Base-by-base conservation (phyloP, 202 grass and related monocot genomes). In the Dendrocalamus latiflorus region DNA sequence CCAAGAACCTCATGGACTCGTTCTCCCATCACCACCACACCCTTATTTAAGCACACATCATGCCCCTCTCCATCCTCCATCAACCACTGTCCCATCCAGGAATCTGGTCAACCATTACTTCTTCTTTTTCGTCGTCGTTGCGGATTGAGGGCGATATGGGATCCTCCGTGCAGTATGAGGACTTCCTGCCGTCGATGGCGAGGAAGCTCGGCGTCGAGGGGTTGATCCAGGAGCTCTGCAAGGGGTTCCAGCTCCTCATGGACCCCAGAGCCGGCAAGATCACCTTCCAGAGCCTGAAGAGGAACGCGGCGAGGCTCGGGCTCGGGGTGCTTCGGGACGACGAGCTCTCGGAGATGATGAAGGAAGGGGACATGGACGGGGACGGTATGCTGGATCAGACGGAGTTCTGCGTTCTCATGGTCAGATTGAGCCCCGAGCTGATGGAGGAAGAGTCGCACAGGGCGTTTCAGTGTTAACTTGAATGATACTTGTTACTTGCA, bases 401-500 rank as follows among this genome's bases (percentile, higher is more conserved):
- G 49, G 95, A 98, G 79, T 98, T 94, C 81, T 98, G 95, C 74
- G 39, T 93, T 41, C 92, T 98, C 66, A 98, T 94, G 95, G 76
- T 98, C 60, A 87, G 90, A 51, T 20, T 98, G 24, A 98, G 95
- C 84, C 95, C 92, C n/a, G 70, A 90, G 84, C 81, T 98, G 69
- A 94, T 98, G 90, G 30, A 86, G 30, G 86, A 82, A 33, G 82
- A 85, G 65, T 67, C 67, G 1, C 22, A 63, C 18, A 84, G 45
- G 50, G 54, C 77, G 65, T 84, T 90, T 47, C 61, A 85, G 21
- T 72, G 77, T 22, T 81, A 76, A 58, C 62, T 13, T 30, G 50
- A 30, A 76, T 9, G 22, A 2, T 49, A 16, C 63, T 66, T 70
- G 53, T 87, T 76, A 37, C 4, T 75, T 82, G 65, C 66, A 60